Conservation (phyloP, 202 grass and related monocot species). For the Bolboschoenoplectus hybrid region DNA sequence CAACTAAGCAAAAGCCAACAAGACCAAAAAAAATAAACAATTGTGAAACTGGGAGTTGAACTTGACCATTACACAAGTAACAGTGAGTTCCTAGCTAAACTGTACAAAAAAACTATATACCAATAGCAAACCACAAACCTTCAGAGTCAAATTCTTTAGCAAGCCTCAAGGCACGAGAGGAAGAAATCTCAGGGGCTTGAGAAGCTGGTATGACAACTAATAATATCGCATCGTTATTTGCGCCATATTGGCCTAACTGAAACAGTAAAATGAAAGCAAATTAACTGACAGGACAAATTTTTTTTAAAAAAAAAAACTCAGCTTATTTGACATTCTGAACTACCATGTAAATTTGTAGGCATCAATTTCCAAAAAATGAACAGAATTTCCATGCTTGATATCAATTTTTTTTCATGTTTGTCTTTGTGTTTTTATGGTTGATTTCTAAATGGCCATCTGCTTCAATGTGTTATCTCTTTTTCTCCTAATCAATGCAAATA, state of each 20-base stretch:
- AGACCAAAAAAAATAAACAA: background rate
- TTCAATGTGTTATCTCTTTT: background rate
- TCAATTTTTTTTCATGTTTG: background rate
- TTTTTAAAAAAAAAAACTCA: background rate
- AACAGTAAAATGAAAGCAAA: constrained; percentile 48
- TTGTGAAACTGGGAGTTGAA: background rate
- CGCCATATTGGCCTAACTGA: constrained; percentile 85
- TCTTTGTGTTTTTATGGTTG: constrained; percentile 16
- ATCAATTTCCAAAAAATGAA: constrained; percentile 12
- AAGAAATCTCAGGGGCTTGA: constrained; percentile 86
- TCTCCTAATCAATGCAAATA: constrained; percentile 7
- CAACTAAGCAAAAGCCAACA: constrained; percentile 3
- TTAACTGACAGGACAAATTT: constrained; percentile 33
- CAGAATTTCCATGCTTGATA: background rate
- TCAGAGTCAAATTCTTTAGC: constrained; percentile 92
- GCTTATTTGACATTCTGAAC: constrained; percentile 19
- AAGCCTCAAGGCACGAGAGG: constrained; percentile 79
- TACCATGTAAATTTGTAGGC: background rate
- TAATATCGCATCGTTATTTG: constrained; percentile 94
- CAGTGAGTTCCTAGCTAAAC: background rate
- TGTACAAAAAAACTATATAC: constrained; percentile 18
- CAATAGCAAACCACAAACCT: constrained; percentile 52
- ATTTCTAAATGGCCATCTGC: background rate
- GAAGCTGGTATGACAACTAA: constrained; percentile 89
- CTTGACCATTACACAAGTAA: background rate